Percentiles rank a stretch among this genome's conserved stretches.
Conservation (phyloP, 768 basidiomycete genomes). For the Lactarius sanguifluus region DNA sequence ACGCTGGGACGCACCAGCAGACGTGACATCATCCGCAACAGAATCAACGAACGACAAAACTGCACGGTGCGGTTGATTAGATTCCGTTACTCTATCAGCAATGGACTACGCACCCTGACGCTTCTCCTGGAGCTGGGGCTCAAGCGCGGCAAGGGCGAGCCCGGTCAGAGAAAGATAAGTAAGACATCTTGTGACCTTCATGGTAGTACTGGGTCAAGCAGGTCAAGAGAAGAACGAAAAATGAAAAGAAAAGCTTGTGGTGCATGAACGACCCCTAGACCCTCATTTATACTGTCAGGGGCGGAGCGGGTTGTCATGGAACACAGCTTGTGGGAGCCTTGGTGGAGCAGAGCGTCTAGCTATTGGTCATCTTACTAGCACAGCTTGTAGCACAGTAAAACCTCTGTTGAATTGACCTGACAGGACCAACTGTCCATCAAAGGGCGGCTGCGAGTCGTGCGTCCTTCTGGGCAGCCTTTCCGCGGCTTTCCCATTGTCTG, state of each 20-base stretch:
- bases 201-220: neutral
- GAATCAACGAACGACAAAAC: constrained; percentile 18
- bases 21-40: constrained; percentile 4
- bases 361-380: neutral
- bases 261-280: neutral
- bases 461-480: neutral
- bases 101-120: constrained; percentile 14
- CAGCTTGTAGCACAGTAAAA: neutral
- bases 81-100: neutral
- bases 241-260: neutral
- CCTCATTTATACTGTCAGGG: neutral
- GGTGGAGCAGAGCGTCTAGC: neutral
- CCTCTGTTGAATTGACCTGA: neutral
- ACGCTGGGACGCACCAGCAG: constrained; percentile 12
- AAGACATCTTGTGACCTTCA: constrained; percentile 11
- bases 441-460: neutral
- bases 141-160: constrained; percentile 8
- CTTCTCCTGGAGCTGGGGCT: neutral
- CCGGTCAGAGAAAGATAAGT: neutral
- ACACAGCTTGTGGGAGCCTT: neutral
- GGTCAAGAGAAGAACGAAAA: neutral
- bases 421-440: neutral
- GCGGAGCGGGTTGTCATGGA: neutral
- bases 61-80: neutral
- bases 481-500: too few species aligned